Percentiles rank a stretch among this genome's conserved stretches.
phyloP scores from a whole-genome alignment of 2,329 filamentous ascomycete species.

The Xylariaceae sp. region DNA sequence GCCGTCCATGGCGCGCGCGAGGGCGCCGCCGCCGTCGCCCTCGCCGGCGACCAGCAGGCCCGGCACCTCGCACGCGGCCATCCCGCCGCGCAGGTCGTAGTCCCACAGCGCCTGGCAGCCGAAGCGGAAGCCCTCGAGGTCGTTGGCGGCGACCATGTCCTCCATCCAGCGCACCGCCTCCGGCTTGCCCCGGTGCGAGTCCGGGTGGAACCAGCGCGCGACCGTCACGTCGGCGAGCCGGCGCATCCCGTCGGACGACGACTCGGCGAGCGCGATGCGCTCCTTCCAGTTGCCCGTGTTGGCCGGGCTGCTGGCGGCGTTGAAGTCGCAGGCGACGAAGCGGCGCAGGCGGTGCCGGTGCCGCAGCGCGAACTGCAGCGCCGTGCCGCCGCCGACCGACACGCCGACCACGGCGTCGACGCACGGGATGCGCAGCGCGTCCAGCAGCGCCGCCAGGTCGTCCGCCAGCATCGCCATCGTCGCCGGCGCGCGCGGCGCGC shows the following conservation, averaged over 20 bases:
- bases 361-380: constrained; percentile 68
- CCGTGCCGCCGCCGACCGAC: constrained; percentile 72
- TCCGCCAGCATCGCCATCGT: constrained; percentile 59
- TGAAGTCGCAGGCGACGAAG: constrained; percentile 81
- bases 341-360: constrained; percentile 73
- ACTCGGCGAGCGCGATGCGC: constrained; percentile 60
- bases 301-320: constrained; percentile 59
- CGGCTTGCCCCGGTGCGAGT: constrained; percentile 35
- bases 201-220: constrained; percentile 68
- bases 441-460: constrained; percentile 60
- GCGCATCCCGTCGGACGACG: constrained; percentile 49
- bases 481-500: constrained; percentile 40
- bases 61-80: constrained; percentile 47
- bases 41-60: constrained; percentile 66
- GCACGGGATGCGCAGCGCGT: constrained; percentile 59
- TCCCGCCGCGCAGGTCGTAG: constrained; percentile 55
- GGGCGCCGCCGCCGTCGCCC: constrained; percentile 59
- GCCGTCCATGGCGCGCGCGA: constrained; percentile 73
- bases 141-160: constrained; percentile 62
- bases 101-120: constrained; percentile 64
- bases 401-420: constrained; percentile 67
- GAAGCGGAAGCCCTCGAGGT: constrained; percentile 60
- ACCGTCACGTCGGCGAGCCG: constrained; percentile 65
- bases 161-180: constrained; percentile 49
- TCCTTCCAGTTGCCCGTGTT: constrained; percentile 78